Evolutionary conservation across 768 basidiomycete species (phyloP), one percentile per base, ranked within the genome.

Genomic region (Leccinum incarnatum): DNA sequence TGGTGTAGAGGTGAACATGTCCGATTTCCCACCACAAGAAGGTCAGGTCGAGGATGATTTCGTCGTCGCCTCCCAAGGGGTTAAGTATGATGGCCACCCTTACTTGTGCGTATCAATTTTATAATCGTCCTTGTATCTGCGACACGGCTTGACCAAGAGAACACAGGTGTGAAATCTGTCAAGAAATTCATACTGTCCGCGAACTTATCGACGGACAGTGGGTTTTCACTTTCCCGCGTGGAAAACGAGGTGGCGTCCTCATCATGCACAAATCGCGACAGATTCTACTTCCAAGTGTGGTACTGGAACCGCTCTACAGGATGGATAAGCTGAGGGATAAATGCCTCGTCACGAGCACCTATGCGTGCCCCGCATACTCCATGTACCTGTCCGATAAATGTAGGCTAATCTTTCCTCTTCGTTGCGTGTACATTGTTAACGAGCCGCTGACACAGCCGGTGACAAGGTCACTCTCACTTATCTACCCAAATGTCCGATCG

Each of bases 171-270:
- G 9, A 19, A 10, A 10, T 4, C 40, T 42, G 40, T 11, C n/a
- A 19, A 9, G 9, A 42, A 19, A 10, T 1, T 19, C n/a, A 42
- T 19, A 5, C 40, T 4, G 3, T 60, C 17, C 66, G 61, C 15
- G 67, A 67, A n/a, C 60, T 71, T n/a, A 30, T 73, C 53, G 76
- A 72, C 48, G 70, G 68, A 23, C 60, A 62, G 25, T 77, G 74
- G 72, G 29, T 55, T 12, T 76, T 75, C 30, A 55, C n/a, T 42
- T 42, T 42, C 10, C 11, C 65, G 21, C 49, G 40, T 12, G 55
- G 61, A n/a, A 69, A 62, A 34, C 71, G 71, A 2, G 74, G 67
- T 0, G 75, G 73, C 14, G 27, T 77, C 40, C 60, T 76, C 15
- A 61, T 74, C 49, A 67, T 76, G 72, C 66, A 69, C 27, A 56